Evolutionary conservation across 2,329 filamentous ascomycete species (phyloP), one percentile per base, ranked within the genome.

Genomic region (Stylonectria norvegica): DNA sequence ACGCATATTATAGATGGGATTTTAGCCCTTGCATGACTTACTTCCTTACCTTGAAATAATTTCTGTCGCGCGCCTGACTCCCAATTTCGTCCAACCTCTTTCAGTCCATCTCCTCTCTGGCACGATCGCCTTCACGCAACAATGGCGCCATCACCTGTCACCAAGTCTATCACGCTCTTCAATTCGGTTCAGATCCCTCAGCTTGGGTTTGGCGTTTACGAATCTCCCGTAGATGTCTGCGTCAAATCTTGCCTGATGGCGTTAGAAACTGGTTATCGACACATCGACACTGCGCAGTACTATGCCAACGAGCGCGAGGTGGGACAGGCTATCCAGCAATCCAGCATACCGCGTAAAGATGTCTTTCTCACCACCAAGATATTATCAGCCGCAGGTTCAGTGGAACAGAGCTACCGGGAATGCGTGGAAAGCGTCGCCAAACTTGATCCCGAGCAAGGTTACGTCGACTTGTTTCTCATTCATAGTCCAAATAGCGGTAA

Each of bases 161-260:
- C n/a, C n/a, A n/a, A n/a, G n/a, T n/a, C n/a, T n/a, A n/a, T n/a
- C n/a, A n/a, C n/a, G n/a, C n/a, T n/a, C n/a, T n/a, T n/a, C n/a
- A n/a, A n/a, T n/a, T n/a, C n/a, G n/a, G n/a, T n/a, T n/a, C n/a
- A n/a, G 20, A 83, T 87, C 16, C 84, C 84, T 10, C 73, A 71
- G 34, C 72, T 88, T 5, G 84, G 83, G 3, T 86, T 87, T 54
- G 84, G 84, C 37, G 81, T 87, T 42, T 88, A 83, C 63, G 70
- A 72, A 40, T 81, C 79, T 2, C 70, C 70, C 1, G 56, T 67
- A 23, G 59, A 71, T 19, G 68, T 71, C 43, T 83, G 79, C 59
- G 67, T 73, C 6, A 61, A 71, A 19, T 81, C 83, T 2, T 81
- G 75, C 50, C 65, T 78, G 3, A 70, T 70, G 19, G 83, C 38